Conservation (phyloP, 768 basidiomycete genomes). For the Glaciozyma martinii region DNA sequence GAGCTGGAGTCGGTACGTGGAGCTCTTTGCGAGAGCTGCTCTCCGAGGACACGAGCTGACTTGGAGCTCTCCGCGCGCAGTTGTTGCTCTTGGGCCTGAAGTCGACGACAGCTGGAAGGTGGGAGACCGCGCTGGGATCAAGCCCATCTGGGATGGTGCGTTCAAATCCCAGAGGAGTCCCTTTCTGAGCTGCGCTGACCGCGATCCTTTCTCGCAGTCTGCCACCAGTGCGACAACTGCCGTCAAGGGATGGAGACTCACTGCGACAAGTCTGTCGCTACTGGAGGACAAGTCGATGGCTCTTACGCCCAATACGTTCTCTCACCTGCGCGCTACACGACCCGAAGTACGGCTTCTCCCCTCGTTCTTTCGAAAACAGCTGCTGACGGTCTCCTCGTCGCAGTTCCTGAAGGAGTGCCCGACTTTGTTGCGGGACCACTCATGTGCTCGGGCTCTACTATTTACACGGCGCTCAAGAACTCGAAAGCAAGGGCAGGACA, state of each 20-base stretch:
- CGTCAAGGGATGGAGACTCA: constrained; percentile 65
- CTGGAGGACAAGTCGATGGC: constrained; percentile 66
- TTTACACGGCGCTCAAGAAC: constrained; percentile 73
- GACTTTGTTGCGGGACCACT: too few relatives aligned
- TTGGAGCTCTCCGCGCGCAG: background rate
- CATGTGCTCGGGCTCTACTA: constrained; percentile 52
- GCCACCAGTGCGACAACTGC: constrained; percentile 49
- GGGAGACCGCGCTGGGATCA: constrained; percentile 74
- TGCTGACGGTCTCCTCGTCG: constrained; percentile 60
- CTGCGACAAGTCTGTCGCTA: constrained; percentile 53
- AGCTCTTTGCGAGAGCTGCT: background rate
- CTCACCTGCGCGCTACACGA: constrained; percentile 60
- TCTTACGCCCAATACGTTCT: constrained; percentile 52
- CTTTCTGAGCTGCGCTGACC: too few relatives aligned
- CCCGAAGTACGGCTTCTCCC: constrained; percentile 50
- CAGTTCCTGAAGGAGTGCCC: constrained; percentile 41
- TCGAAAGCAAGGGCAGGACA: constrained; percentile 52
- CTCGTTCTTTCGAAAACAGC: constrained; percentile 48
- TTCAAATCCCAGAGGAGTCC: too few relatives aligned
- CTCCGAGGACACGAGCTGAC: background rate
- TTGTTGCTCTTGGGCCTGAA: constrained; percentile 55
- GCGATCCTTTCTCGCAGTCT: background rate
- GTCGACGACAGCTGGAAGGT: constrained; percentile 58
- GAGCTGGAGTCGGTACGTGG: constrained; percentile 60
- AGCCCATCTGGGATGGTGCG: constrained; percentile 44